Conservation (phyloP, 495 filamentous ascomycete species). For the Penicillium soppii region DNA sequence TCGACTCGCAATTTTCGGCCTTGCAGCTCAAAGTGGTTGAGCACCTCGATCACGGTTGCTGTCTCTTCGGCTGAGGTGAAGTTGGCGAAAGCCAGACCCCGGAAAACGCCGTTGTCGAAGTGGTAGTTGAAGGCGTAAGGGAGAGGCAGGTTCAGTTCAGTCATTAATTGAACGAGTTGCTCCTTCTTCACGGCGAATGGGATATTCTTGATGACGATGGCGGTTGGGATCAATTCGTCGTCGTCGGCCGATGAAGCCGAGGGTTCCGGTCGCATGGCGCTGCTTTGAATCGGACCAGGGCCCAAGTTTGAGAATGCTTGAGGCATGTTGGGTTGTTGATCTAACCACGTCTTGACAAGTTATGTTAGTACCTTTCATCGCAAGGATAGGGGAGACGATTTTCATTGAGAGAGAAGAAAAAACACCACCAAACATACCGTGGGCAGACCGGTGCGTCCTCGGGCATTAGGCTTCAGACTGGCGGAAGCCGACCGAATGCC, state of each 20-base stretch:
- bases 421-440: slow-evolving; percentile 45
- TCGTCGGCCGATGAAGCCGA: slow-evolving; percentile 56
- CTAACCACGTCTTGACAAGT: slow-evolving; percentile 62
- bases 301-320: slow-evolving; percentile 53
- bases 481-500: slow-evolving; percentile 55
- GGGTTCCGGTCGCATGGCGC: slow-evolving; percentile 51
- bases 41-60: slow-evolving; percentile 78
- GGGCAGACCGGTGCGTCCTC: slow-evolving; percentile 56
- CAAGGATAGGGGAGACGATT: too few species aligned
- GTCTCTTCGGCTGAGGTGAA: slow-evolving; percentile 96
- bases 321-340: slow-evolving; percentile 55
- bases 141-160: slow-evolving; percentile 81
- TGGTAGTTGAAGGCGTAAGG: slow-evolving; percentile 99
- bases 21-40: slow-evolving; percentile 95
- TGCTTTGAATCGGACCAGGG: slow-evolving; percentile 49
- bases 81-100: slow-evolving; percentile 95
- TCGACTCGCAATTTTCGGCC: slow-evolving; percentile 93
- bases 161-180: slow-evolving; percentile 88
- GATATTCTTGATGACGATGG: slow-evolving; percentile 99
- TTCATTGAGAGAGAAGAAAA: not conserved
- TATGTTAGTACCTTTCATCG: too few species aligned
- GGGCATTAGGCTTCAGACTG: slow-evolving; percentile 55
- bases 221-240: slow-evolving; percentile 93
- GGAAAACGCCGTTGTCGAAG: slow-evolving; percentile 97
- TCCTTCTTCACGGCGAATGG: slow-evolving; percentile 98